Conservation (phyloP, 23 red algal genomes). For the Rhodosorus marinus region DNA sequence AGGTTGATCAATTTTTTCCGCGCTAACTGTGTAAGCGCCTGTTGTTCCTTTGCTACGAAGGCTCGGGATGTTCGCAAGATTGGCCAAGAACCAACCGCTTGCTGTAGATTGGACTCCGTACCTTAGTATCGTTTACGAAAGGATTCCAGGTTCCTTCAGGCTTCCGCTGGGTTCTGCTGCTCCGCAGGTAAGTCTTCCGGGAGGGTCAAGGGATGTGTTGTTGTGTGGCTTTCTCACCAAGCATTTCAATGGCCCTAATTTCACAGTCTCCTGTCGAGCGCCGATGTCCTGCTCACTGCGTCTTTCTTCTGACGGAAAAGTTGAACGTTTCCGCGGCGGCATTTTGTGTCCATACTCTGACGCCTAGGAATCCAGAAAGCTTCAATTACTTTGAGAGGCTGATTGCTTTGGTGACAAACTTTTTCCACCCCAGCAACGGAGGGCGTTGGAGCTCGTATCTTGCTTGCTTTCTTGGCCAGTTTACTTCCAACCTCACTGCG, state of each 20-base stretch:
- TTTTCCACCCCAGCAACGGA: conserved; percentile 59
- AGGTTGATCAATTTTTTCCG: too few relatives aligned
- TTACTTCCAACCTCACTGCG: conserved; percentile 9
- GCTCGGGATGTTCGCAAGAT: conserved; percentile 28
- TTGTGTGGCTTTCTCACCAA: too few relatives aligned
- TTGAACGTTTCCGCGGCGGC: conserved; percentile 11
- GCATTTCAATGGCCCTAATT: too few relatives aligned
- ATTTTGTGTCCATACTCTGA: conserved; percentile 34
- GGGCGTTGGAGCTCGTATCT: conserved; percentile 34
- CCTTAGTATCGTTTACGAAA: conserved; percentile 27
- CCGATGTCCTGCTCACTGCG: conserved; percentile 25
- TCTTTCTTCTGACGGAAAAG: conserved; percentile 23
- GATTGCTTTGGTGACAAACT: conserved; percentile 30
- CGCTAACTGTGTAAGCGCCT: too few relatives aligned
- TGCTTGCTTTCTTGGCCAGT: conserved; percentile 29
- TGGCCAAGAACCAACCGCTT: conserved; percentile 49
- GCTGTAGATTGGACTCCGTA: conserved; percentile 48
- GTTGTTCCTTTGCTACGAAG: too few relatives aligned
- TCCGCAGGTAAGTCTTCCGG: too few relatives aligned
- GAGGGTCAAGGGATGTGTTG: too few relatives aligned
- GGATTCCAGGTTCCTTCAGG: conserved; percentile 19
- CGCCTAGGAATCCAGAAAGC: conserved; percentile 13
- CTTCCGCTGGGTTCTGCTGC: conserved; percentile 44
- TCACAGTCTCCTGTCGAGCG: conserved; percentile 42
- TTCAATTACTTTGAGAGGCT: conserved; percentile 22